A percentile compares a stretch with the other conserved stretches of the same genome.
phyloP scores from a whole-genome alignment of 1,139 yeast genomes.

The Geotrichum reessii region DNA sequence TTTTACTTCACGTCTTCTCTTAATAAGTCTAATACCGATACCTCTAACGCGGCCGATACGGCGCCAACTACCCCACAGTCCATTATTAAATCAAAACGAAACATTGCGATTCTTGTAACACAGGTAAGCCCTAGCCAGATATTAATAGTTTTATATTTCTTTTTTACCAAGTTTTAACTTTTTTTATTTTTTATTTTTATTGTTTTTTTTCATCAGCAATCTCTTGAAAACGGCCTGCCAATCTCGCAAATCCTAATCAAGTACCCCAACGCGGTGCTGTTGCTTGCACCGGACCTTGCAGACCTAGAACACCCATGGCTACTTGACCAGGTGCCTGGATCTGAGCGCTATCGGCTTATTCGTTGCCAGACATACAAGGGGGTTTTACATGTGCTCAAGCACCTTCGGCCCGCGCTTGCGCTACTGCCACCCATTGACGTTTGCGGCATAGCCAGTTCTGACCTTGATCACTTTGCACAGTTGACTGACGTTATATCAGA shows the following conservation, averaged over 20 bases:
- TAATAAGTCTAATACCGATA: neutral
- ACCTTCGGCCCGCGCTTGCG: conserved; percentile 30
- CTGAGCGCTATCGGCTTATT: conserved; percentile 27
- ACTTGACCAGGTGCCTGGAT: conserved; percentile 23
- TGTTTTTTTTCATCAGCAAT: conserved; percentile 13
- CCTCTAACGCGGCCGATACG: neutral
- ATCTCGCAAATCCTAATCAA: conserved; percentile 22
- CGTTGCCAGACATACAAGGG: conserved; percentile 33
- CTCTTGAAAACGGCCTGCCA: conserved; percentile 27
- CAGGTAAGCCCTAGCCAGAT: conserved; percentile 20
- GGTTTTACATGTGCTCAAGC: conserved; percentile 32
- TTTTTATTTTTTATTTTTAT: too few relatives aligned
- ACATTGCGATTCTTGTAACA: conserved; percentile 24
- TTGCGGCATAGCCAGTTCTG: conserved; percentile 20
- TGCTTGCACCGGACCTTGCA: conserved; percentile 27
- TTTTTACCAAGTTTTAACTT: too few relatives aligned
- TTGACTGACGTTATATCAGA: conserved; percentile 18
- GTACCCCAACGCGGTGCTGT: conserved; percentile 28
- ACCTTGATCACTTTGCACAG: conserved; percentile 28
- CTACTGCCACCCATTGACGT: conserved; percentile 26
- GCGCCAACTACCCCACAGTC: neutral
- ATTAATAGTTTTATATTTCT: too few relatives aligned
- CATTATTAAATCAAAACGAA: conserved; percentile 8
- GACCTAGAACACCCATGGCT: conserved; percentile 20
- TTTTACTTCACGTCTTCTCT: neutral